Base-by-base conservation (phyloP, 257 asterid genomes). In the Penstemon eatonii region DNA sequence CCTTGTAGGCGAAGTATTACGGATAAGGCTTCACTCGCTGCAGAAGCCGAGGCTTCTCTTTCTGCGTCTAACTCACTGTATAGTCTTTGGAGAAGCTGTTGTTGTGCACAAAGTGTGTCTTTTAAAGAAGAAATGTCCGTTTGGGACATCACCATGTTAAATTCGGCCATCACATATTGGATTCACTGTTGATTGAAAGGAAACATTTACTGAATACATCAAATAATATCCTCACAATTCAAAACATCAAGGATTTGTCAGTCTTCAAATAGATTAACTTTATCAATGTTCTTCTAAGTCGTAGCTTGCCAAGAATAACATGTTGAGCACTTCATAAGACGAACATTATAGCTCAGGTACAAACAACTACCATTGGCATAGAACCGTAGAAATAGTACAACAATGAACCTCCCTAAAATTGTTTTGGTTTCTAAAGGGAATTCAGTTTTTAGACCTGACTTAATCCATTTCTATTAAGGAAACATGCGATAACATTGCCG, bases 1-100 rank as follows among this genome's bases (percentile, higher is more conserved):
- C 94, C 96, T 73, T 93, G 96, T 3, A 93, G 81, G 18, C 97
- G 97, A 18, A 88, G 38, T 59, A 93, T 93, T 75, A 90, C 88
- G 0, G 92, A 83, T 8, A 93, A 51, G 2, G 99, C 90, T 79
- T 93, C 99, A 9, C 92, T 84, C 7, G 97, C 95, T 0, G 97
- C 92, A 37, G 84, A 79, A 54, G 96, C 83, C 0, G 97, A 87
- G 18, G 99, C 90, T 65, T 93, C 97, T 77, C 97, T 73, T 73
- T 93, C 97, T 3, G 89, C 97, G 36, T 93, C 99, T 71, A 90
- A 71, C 53, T 93, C 99, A 65, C 63, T 70, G 88, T 88, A 85
- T 15, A 90, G 97, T 44, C 86, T 83, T 75, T 82, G 92, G 56
- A 93, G 87, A 74, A 93, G 87, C 78, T 72, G 71, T 63, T 89